A percentile compares a stretch with the other conserved stretches of the same genome.
These are phyloP conservation scores for Dovyalis caffra DNA, from an alignment of 345 rosid genomes.

Conservation along the genomic window DNA sequence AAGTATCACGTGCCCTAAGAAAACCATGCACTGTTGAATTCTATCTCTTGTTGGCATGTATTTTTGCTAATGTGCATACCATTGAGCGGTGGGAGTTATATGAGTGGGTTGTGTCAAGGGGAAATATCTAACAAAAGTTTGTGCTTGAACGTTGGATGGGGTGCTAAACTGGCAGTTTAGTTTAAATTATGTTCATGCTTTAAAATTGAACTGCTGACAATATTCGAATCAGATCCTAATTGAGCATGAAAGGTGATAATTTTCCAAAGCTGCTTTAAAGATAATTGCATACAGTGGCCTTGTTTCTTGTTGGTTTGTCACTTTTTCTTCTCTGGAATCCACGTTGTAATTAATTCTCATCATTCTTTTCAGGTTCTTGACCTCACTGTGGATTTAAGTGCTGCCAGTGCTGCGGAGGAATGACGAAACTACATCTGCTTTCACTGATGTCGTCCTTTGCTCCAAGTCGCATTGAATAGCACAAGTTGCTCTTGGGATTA, in stretches of 20 bases:
- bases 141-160: not conserved
- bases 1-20: not conserved
- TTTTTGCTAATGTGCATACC: not conserved
- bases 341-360: too few relatives aligned
- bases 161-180: not conserved
- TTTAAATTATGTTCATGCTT: not conserved
- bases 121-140: not conserved
- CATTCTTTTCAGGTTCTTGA: slow-evolving; percentile 55
- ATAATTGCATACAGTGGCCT: not conserved
- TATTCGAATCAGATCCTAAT: not conserved
- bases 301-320: not conserved
- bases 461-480: not conserved
- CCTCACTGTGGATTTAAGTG: slow-evolving; percentile 84
- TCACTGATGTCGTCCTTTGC: not conserved
- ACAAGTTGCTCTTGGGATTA: not conserved
- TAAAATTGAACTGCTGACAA: not conserved
- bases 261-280: not conserved
- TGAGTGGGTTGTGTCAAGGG: not conserved
- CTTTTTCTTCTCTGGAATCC: not conserved
- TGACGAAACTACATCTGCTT: slow-evolving; percentile 29
- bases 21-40: not conserved
- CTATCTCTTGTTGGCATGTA: not conserved
- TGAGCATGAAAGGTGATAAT: not conserved
- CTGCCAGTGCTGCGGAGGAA: slow-evolving; percentile 91
- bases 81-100: not conserved